phyloP scores from a whole-genome alignment of 768 basidiomycete genomes.

The Xerocomellus amylosporus region DNA sequence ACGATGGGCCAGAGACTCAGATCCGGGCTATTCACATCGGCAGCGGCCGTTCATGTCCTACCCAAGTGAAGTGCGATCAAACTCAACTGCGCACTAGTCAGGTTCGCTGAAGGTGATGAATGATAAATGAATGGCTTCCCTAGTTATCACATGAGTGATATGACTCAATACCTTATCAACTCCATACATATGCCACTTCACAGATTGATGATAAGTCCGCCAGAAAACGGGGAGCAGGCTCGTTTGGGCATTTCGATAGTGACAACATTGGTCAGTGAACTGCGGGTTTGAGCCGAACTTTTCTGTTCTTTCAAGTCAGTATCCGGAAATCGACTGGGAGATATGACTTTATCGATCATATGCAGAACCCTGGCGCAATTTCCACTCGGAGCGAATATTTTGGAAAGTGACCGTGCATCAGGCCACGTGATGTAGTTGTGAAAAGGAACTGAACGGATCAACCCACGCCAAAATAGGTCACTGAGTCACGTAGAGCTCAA shows the following conservation, averaged over 20 bases:
- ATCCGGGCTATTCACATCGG: neutral
- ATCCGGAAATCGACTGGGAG: slow-evolving; percentile 3
- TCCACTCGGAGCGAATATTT: neutral
- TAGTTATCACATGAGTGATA: slow-evolving; percentile 7
- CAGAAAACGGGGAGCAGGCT: neutral
- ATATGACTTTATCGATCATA: slow-evolving; percentile 8
- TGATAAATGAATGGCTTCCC: slow-evolving; percentile 16
- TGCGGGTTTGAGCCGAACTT: slow-evolving; percentile 1
- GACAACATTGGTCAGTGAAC: neutral
- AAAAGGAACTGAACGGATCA: neutral
- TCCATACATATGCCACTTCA: neutral
- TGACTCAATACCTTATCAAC: slow-evolving; percentile 23
- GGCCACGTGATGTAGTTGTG: slow-evolving; percentile 4
- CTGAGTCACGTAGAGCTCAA: neutral
- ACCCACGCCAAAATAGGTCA: neutral
- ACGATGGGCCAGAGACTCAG: slow-evolving; percentile 4
- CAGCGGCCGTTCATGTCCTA: slow-evolving; percentile 11
- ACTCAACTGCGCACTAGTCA: slow-evolving; percentile 14
- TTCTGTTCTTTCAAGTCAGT: slow-evolving; percentile 4
- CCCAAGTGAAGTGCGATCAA: slow-evolving; percentile 1
- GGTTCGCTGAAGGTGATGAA: neutral
- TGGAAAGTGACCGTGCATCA: neutral
- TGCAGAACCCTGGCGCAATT: neutral
- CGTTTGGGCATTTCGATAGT: slow-evolving; percentile 7
- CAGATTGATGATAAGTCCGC: neutral